Percentiles rank a stretch among this genome's conserved stretches.
phyloP scores from a whole-genome alignment of 2,329 filamentous ascomycete genomes.

The Monosporascus sp. region DNA sequence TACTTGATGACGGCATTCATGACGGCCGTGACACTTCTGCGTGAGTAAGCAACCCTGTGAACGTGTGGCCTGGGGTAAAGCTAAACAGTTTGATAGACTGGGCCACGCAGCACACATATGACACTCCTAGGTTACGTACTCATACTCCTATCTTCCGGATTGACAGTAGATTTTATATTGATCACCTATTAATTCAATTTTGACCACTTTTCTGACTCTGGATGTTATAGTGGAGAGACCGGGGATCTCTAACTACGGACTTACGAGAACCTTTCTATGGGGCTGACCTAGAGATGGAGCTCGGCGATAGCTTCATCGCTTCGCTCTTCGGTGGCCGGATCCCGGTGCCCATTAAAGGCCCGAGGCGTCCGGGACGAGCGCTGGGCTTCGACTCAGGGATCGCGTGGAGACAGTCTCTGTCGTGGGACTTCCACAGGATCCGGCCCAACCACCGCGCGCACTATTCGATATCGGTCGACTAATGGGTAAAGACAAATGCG shows the following conservation, averaged over 20 bases:
- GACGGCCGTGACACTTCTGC: slow-evolving; percentile 26
- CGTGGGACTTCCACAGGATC: slow-evolving; percentile 25
- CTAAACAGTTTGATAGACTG: not conserved
- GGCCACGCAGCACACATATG: not conserved
- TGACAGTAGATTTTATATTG: slow-evolving; percentile 1
- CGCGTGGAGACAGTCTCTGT: slow-evolving; percentile 28
- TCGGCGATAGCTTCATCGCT: slow-evolving; percentile 31
- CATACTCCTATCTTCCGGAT: not conserved
- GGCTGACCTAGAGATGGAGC: slow-evolving; percentile 30
- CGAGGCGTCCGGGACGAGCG: slow-evolving; percentile 4
- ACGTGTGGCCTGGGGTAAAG: not conserved
- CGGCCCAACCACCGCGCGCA: slow-evolving; percentile 28
- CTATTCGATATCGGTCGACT: slow-evolving; percentile 27
- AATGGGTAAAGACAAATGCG: slow-evolving; percentile 16
- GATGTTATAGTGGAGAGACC: slow-evolving; percentile 27
- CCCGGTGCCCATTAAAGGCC: slow-evolving; percentile 22
- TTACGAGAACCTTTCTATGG: slow-evolving; percentile 31
- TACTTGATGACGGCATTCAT: slow-evolving; percentile 31
- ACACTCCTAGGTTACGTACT: not conserved
- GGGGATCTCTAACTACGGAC: slow-evolving; percentile 19
- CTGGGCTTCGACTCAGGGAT: slow-evolving; percentile 24
- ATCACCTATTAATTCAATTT: too few species aligned
- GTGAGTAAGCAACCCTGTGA: slow-evolving; percentile 23
- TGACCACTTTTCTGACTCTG: not conserved
- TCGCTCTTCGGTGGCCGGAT: slow-evolving; percentile 30